A percentile compares a stretch with the other conserved stretches of the same genome.
phyloP scores from a whole-genome alignment of 352 stramenopile genomes.

The Pythium guiyangense region DNA sequence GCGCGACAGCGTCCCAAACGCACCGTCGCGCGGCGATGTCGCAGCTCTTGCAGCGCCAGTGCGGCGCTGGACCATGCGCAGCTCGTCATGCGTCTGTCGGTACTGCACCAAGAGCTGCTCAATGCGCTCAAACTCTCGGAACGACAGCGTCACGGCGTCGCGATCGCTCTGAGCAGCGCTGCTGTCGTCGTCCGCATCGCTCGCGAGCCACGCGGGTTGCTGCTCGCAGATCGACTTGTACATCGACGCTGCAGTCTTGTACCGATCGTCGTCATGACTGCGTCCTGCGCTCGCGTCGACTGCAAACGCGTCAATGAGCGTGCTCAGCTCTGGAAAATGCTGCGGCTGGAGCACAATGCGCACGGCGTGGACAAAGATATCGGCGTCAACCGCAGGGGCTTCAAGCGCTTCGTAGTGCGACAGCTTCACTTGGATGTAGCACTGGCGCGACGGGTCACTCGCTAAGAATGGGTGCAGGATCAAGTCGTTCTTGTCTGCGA shows the following conservation, averaged over 20 bases:
- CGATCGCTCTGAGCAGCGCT: constrained; percentile 7
- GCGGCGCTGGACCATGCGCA: constrained; percentile 27
- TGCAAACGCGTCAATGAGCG: constrained; percentile 64
- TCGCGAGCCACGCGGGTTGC: constrained; percentile 48
- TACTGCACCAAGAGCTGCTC: constrained; percentile 80
- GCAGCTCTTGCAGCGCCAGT: neutral
- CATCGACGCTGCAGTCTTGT: constrained; percentile 38
- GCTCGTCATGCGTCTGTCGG: constrained; percentile 66
- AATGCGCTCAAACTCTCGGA: constrained; percentile 83
- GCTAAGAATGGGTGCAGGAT: constrained; percentile 63
- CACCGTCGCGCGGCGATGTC: constrained; percentile 4
- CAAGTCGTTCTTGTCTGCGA: constrained; percentile 31
- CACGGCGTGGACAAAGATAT: constrained; percentile 83
- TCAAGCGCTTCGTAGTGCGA: constrained; percentile 75
- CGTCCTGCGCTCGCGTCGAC: constrained; percentile 9
- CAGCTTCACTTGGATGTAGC: constrained; percentile 82
- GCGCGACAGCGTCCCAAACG: constrained; percentile 24
- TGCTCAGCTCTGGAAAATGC: constrained; percentile 71
- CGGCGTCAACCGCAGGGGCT: constrained; percentile 63
- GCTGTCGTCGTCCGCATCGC: constrained; percentile 28
- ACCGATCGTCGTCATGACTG: constrained; percentile 17
- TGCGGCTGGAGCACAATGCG: constrained; percentile 74
- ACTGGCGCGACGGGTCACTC: constrained; percentile 57
- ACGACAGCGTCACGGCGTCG: constrained; percentile 50
- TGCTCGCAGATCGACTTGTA: constrained; percentile 76